Base-by-base conservation (phyloP, 208 protist species). In the Acanthamoeba royreba region DNA sequence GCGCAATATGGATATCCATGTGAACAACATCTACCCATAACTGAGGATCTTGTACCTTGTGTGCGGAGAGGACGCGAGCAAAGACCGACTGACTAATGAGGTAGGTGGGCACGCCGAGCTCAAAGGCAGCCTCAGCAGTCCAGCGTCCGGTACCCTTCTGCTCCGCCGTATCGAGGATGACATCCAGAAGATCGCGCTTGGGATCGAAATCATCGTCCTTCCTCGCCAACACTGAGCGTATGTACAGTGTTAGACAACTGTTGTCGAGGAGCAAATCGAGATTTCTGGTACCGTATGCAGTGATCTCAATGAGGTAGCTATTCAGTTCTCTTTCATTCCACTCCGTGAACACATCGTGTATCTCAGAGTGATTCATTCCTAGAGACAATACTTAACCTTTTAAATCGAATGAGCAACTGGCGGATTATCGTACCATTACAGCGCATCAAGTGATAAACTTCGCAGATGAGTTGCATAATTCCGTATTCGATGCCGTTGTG, bases 401-500 rank as follows among this genome's bases (percentile, higher is more conserved):
- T 25, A 25, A 25, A 25, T 25, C 22, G 25, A 25, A 63, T 25
- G 22, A 25, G 53, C 53, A 25, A 63, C 25, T 63, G 53, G 22
- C 22, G 22, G 53, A 25, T 63, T 63, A 22, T 63, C 25, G 53
- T 63, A 63, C 22, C 22, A 25, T 63, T 25, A 25, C 53, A 63
- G 25, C 22, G 25, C 63, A 99, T 95, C 9, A 99, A 89, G 89
- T 98, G 96, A 97, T 99, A 99, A 1, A 97, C 98, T 97, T 99
- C 99, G 63, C 97, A 98, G 77, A 99, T 98, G 4, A 96, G 93
- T 97, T 99, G 99, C 97, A 99, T 99, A 94, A 99, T 99, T 74
- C 98, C 99, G 97, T 99, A 99, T 96, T 99, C 99, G 66, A 99
- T 99, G 66, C 99, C 99, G 96, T 99, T 99, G 98, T 99, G 99